phyloP scores from a whole-genome alignment of 2,329 filamentous ascomycete genomes.

The Aspergillus sp. region DNA sequence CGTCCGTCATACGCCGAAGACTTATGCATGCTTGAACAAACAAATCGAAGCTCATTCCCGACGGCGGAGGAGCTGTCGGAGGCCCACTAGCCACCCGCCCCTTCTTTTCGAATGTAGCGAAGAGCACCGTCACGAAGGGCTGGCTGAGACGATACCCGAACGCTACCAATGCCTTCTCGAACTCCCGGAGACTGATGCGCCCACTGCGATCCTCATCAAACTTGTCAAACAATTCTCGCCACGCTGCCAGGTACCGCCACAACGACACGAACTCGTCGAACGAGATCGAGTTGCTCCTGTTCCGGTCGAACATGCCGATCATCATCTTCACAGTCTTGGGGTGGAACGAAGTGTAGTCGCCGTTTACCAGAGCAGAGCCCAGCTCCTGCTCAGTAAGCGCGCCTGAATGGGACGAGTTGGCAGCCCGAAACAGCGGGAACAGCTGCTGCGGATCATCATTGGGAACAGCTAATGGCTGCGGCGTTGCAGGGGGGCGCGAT shows the following conservation, averaged over 20 bases:
- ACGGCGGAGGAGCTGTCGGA: slow-evolving; percentile 30
- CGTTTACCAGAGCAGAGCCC: slow-evolving; percentile 87
- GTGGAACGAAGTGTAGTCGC: slow-evolving; percentile 93
- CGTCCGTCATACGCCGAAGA: slow-evolving; percentile 97
- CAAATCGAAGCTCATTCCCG: slow-evolving; percentile 86
- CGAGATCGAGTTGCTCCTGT: slow-evolving; percentile 83
- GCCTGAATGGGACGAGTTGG: slow-evolving; percentile 76
- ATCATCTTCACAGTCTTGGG: slow-evolving; percentile 95
- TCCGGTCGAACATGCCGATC: slow-evolving; percentile 98
- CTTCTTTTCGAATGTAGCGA: slow-evolving; percentile 77
- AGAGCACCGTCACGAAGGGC: slow-evolving; percentile 80
- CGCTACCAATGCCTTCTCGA: slow-evolving; percentile 82
- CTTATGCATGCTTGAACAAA: slow-evolving; percentile 98
- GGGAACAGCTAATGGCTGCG: slow-evolving; percentile 53
- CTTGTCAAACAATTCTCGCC: slow-evolving; percentile 90
- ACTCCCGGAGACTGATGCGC: slow-evolving; percentile 82
- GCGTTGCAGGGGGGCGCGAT: slow-evolving; percentile 66
- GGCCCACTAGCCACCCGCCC: slow-evolving; percentile 42
- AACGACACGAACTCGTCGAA: slow-evolving; percentile 96
- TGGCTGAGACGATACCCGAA: slow-evolving; percentile 91
- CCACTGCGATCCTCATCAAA: slow-evolving; percentile 88
- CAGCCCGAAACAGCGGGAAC: slow-evolving; percentile 81
- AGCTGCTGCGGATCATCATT: slow-evolving; percentile 61
- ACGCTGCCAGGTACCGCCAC: slow-evolving; percentile 93
- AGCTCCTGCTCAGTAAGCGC: slow-evolving; percentile 85